Conservation (phyloP, 108 stramenopile genomes). For the Hondaea fermentalgiana region DNA sequence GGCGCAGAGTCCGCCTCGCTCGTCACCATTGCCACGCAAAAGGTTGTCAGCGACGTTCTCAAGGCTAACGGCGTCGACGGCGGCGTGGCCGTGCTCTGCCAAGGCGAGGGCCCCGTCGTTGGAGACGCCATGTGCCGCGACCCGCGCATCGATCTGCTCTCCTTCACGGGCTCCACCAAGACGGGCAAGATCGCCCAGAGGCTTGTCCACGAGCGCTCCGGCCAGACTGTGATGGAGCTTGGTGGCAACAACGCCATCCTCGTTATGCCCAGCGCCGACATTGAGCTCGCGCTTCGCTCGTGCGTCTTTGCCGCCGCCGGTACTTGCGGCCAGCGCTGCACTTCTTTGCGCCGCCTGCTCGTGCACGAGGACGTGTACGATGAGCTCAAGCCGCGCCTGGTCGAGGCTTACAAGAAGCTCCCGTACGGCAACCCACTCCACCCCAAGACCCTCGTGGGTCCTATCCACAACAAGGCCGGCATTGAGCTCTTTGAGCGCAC, state of each 20-base stretch:
- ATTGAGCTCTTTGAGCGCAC: constrained; percentile 7
- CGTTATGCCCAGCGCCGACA: constrained; percentile 28
- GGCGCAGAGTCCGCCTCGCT: constrained; percentile 25
- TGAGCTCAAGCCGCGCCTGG: constrained; percentile 23
- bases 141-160: constrained; percentile 25
- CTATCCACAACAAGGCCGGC: constrained; percentile 23
- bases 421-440: constrained; percentile 32
- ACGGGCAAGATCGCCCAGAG: constrained; percentile 10
- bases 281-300: constrained; percentile 31
- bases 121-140: constrained; percentile 30
- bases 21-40: constrained; percentile 26
- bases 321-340: constrained; percentile 49
- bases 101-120: constrained; percentile 20
- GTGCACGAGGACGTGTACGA: constrained; percentile 40
- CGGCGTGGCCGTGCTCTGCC: constrained; percentile 17
- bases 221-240: constrained; percentile 29
- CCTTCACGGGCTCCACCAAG: constrained; percentile 37
- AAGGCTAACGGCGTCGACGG: constrained; percentile 10
- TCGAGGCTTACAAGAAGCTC: constrained; percentile 23
- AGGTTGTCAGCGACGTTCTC: constrained; percentile 29
- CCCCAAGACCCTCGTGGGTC: constrained; percentile 27
- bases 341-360: constrained; percentile 31
- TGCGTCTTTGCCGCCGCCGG: constrained; percentile 39
- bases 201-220: constrained; percentile 30
- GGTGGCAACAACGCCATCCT: constrained; percentile 39